Percentiles rank a stretch among this genome's conserved stretches.
Conservation (phyloP, 164 flowering plant genomes). For the Stephania japonica region DNA sequence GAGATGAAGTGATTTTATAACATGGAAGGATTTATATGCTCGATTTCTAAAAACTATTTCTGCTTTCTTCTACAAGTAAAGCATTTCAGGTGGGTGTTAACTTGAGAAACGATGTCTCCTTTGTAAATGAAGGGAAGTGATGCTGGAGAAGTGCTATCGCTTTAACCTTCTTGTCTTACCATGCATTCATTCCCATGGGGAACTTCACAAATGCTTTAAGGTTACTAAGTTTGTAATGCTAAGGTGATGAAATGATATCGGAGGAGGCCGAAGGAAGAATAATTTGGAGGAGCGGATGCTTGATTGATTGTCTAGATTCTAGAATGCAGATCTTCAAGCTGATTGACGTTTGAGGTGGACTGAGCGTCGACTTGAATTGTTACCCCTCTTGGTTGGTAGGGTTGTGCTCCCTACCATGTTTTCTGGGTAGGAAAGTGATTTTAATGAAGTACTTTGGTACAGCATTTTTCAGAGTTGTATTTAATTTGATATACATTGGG, state of each 20-base stretch:
- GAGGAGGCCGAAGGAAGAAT: background rate
- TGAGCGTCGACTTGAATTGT: too few species aligned
- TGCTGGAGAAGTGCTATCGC: background rate
- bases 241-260: background rate
- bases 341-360: too few species aligned
- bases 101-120: background rate
- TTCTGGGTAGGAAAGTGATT: too few species aligned
- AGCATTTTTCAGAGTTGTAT: too few species aligned
- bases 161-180: background rate
- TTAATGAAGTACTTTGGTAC: too few species aligned
- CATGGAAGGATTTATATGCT: background rate
- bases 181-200: background rate
- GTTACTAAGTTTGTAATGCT: background rate
- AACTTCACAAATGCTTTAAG: background rate
- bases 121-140: background rate
- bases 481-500: too few species aligned
- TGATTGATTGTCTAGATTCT: too few species aligned
- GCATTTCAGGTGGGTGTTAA: background rate
- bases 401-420: too few species aligned
- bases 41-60: background rate
- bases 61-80: background rate
- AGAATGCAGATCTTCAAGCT: too few species aligned
- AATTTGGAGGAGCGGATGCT: too few species aligned
- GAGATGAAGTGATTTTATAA: conserved; percentile 23
- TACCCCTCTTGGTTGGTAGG: too few species aligned